phyloP scores from a whole-genome alignment of 169 alveolate species.

The Fabrea salina region DNA sequence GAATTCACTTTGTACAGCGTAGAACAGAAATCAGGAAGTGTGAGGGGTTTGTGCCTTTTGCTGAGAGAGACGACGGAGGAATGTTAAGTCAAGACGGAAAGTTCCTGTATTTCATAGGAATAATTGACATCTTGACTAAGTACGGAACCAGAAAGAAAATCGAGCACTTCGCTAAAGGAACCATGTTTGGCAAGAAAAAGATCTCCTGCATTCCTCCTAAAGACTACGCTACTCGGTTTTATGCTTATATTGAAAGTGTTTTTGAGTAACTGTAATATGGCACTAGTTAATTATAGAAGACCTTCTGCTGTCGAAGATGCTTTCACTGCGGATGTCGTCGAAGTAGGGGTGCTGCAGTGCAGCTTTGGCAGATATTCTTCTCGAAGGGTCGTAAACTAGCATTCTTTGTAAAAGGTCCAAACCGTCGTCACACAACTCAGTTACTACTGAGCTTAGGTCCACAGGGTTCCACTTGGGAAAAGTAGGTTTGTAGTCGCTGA shows the following conservation, averaged over 20 bases:
- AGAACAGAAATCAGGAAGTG: not conserved
- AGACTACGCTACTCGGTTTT: conserved; percentile 22
- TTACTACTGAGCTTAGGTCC: conserved; percentile 42
- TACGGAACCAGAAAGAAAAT: conserved; percentile 21
- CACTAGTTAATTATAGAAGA: no score
- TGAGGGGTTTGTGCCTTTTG: not conserved
- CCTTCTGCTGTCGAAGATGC: no score
- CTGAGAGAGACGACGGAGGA: conserved; percentile 8
- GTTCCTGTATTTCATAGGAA: not conserved
- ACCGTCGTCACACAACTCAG: conserved; percentile 53
- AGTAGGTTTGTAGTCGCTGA: conserved; percentile 68
- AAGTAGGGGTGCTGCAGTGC: conserved; percentile 57
- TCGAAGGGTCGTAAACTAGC: conserved; percentile 59
- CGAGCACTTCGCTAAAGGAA: conserved; percentile 22
- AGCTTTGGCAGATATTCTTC: conserved; percentile 64
- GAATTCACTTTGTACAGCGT: conserved; percentile 54
- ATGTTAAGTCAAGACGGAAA: not conserved
- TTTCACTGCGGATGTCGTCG: conserved; percentile 13
- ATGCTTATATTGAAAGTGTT: not conserved
- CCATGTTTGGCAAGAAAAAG: not conserved
- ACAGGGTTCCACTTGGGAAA: conserved; percentile 42
- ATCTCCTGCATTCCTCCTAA: conserved; percentile 30
- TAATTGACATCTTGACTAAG: conserved; percentile 20
- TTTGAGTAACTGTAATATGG: not conserved
- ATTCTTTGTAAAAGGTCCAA: conserved; percentile 51